Evolutionary conservation across 2,329 filamentous ascomycete species (phyloP), one percentile per base, ranked within the genome.

Genomic region (Stemphylium lycopersici): DNA sequence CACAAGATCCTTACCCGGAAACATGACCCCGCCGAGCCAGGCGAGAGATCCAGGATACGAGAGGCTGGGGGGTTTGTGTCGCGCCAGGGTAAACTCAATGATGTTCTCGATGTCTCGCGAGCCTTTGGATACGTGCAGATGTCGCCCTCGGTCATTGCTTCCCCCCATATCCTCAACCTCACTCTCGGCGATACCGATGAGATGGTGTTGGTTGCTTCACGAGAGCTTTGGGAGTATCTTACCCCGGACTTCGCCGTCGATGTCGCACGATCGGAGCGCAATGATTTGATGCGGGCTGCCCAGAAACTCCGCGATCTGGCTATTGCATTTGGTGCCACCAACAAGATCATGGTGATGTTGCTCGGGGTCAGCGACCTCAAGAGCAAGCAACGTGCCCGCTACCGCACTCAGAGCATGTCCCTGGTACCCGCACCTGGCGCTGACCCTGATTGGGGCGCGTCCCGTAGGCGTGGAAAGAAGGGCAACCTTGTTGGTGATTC

Each of bases 341-440:
- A 89, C 70, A 99, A 99, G 78, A 90, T 98, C 60, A 98, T 98
- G 93, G 91, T 99, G 39, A 98, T 98, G 93, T 91, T 99, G 81
- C 87, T 99, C 49, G 93, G 93, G 50, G 90, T 99, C 33, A 88
- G 90, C 50, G 93, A 98, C 70, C 80, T 99, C 48, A 93, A 96
- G 77, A 90, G 90, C 71, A 86, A 91, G 52, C 90, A 96, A 72
- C 85, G 90, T 60, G 90, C 88, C 48, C 75, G 88, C 77, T 79
- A 90, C 74, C 84, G 91, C 51, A 91, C 90, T 36, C 87, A 92
- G 67, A 96, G 90, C 77, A 88, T 96, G 83, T 91, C 90, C 12
- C 85, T 96, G 76, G 90, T 90, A 47, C 90, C 90, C 1, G 57
- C 57, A 18, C 89, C 90, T 16, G 85, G 88, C 4, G 83, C 90